phyloP scores from a whole-genome alignment of 2,329 filamentous ascomycete species.

The Calcarisporium arbuscula region DNA sequence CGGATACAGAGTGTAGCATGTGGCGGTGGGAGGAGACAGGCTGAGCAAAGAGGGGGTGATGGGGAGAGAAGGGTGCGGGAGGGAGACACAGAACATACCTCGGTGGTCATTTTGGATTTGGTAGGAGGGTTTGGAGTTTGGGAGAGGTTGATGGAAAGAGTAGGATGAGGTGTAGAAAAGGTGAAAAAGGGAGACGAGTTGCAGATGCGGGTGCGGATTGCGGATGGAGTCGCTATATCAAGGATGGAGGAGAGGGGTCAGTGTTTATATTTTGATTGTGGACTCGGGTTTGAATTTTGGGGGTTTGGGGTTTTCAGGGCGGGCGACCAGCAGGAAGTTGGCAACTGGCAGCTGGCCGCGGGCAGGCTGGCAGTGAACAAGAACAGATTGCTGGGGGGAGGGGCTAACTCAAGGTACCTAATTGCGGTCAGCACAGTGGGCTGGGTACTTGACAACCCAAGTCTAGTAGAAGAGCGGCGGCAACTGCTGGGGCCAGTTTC shows the following conservation, averaged over 20 bases:
- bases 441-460: too few species aligned
- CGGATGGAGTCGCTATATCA: constrained; percentile 16
- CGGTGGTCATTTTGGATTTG: constrained; percentile 23
- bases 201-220: constrained; percentile 16
- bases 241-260: constrained; percentile 18
- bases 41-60: constrained; percentile 10
- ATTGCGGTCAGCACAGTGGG: too few species aligned
- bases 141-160: constrained; percentile 4
- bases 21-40: constrained; percentile 15
- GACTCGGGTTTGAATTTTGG: constrained; percentile 15
- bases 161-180: constrained; percentile 8
- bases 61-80: constrained; percentile 6
- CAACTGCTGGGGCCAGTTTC: too few species aligned
- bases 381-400: too few species aligned
- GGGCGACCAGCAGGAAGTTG: too few species aligned
- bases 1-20: too few species aligned
- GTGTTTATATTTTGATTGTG: constrained; percentile 26
- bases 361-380: too few species aligned
- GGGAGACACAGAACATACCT: constrained; percentile 20
- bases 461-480: too few species aligned
- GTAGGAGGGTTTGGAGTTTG: constrained; percentile 1
- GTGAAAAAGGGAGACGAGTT: constrained; percentile 13
- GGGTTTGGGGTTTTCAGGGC: constrained; percentile 11
- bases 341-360: too few species aligned
- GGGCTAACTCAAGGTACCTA: too few species aligned